Percentiles rank a stretch among this genome's conserved stretches.
Evolutionary conservation across 768 basidiomycete species (phyloP).

Genomic region (Trametes gibbosa): DNA sequence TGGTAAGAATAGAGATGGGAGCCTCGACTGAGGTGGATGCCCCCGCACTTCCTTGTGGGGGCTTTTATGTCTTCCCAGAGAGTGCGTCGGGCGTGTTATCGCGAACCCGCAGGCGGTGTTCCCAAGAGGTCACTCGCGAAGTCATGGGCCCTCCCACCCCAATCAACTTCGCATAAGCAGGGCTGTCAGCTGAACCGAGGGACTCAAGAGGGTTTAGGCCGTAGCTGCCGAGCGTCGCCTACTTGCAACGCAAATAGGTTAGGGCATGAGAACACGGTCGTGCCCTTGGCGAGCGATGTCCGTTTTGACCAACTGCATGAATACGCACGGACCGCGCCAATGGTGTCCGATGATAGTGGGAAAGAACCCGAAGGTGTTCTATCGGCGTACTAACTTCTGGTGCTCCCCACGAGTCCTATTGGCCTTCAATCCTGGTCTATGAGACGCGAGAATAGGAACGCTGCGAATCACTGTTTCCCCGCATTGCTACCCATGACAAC

Average conservation of each 20-base stretch:
- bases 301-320: not conserved
- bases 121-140: constrained; percentile 19
- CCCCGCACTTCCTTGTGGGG: constrained; percentile 12
- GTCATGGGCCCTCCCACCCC: constrained; percentile 22
- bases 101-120: constrained; percentile 7
- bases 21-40: constrained; percentile 18
- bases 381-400: constrained; percentile 8
- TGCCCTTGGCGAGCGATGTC: constrained; percentile 3
- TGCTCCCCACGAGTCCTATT: constrained; percentile 9
- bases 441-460: not conserved
- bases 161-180: constrained; percentile 14
- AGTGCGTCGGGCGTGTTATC: constrained; percentile 7
- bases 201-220: constrained; percentile 19
- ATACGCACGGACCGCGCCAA: not conserved
- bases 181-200: constrained; percentile 20
- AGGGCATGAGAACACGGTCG: constrained; percentile 9
- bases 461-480: not conserved
- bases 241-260: constrained; percentile 11
- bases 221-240: constrained; percentile 1
- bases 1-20: constrained; percentile 19
- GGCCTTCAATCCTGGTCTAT: not conserved
- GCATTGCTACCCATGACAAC: not conserved
- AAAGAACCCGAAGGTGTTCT: not conserved
- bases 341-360: constrained; percentile 7
- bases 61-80: constrained; percentile 15